Percentiles rank a stretch among this genome's conserved stretches.
phyloP scores from a whole-genome alignment of 2,329 filamentous ascomycete genomes.

The Sclerotinia minor region DNA sequence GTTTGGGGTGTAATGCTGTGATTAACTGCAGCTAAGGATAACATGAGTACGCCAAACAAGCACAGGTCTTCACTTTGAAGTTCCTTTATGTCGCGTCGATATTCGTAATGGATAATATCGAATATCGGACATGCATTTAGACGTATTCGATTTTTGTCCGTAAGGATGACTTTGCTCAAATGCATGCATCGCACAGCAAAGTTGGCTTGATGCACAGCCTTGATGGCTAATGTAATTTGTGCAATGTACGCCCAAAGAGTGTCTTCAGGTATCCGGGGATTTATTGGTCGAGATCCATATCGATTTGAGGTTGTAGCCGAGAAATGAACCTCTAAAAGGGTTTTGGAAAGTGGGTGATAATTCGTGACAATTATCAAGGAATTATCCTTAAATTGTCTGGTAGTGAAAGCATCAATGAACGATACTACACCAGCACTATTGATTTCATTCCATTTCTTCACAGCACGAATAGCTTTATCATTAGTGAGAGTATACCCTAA shows the following conservation, averaged over 20 bases:
- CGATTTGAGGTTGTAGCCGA: slow-evolving; percentile 37
- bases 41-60: slow-evolving; percentile 78
- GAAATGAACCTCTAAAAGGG: slow-evolving; percentile 81
- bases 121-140: slow-evolving; percentile 85
- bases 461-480: slow-evolving; percentile 81
- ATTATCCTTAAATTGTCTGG: slow-evolving; percentile 87
- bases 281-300: slow-evolving; percentile 44
- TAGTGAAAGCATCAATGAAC: slow-evolving; percentile 90
- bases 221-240: slow-evolving; percentile 85
- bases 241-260: slow-evolving; percentile 89
- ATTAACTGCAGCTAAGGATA: slow-evolving; percentile 76
- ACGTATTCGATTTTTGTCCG: slow-evolving; percentile 85
- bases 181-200: slow-evolving; percentile 86
- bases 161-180: slow-evolving; percentile 84
- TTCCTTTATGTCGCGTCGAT: slow-evolving; percentile 66
- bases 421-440: slow-evolving; percentile 79
- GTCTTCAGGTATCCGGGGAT: slow-evolving; percentile 61
- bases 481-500: slow-evolving; percentile 81
- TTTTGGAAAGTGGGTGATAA: slow-evolving; percentile 89
- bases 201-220: slow-evolving; percentile 76
- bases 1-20: slow-evolving; percentile 42
- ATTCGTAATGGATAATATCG: slow-evolving; percentile 84
- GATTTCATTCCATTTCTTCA: slow-evolving; percentile 87
- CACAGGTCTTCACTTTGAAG: slow-evolving; percentile 85
- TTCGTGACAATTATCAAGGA: slow-evolving; percentile 93